Percentiles rank a stretch among this genome's conserved stretches.
phyloP scores from a whole-genome alignment of 176 grass and related monocot species.

The Chrysopogon serrulatus region DNA sequence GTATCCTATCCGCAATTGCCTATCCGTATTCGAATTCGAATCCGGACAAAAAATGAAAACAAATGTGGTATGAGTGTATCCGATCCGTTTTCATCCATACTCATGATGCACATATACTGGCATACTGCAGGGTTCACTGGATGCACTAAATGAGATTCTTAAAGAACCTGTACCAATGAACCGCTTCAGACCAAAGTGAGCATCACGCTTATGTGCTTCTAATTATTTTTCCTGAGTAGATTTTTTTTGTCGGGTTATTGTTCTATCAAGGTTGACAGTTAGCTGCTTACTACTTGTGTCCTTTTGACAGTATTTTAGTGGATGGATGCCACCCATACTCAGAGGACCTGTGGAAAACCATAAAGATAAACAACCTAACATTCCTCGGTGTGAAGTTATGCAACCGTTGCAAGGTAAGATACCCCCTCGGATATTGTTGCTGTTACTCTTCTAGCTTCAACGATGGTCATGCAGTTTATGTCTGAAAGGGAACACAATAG shows the following conservation, averaged over 20 bases:
- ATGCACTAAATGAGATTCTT: constrained; percentile 74
- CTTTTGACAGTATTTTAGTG: constrained; percentile 72
- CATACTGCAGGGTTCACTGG: constrained; percentile 69
- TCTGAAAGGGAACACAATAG: neutral
- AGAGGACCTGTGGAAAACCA: constrained; percentile 87
- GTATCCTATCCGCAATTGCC: no score
- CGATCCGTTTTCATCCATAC: no score
- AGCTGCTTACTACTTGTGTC: neutral
- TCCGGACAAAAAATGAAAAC: no score
- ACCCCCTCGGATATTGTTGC: neutral
- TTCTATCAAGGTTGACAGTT: neutral
- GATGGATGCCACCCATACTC: constrained; percentile 78
- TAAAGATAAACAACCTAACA: constrained; percentile 75
- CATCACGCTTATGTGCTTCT: neutral
- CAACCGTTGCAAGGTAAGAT: constrained; percentile 74
- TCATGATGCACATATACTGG: neutral
- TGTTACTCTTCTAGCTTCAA: neutral
- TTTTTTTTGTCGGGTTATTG: neutral
- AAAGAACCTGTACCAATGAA: constrained; percentile 72
- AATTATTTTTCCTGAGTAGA: neutral
- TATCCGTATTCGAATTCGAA: no score
- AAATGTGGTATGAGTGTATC: no score
- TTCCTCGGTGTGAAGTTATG: constrained; percentile 91
- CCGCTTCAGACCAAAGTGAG: constrained; percentile 92
- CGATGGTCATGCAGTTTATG: neutral